phyloP scores from a whole-genome alignment of 805 yeast species.

The Lipomyces mesembrius region DNA sequence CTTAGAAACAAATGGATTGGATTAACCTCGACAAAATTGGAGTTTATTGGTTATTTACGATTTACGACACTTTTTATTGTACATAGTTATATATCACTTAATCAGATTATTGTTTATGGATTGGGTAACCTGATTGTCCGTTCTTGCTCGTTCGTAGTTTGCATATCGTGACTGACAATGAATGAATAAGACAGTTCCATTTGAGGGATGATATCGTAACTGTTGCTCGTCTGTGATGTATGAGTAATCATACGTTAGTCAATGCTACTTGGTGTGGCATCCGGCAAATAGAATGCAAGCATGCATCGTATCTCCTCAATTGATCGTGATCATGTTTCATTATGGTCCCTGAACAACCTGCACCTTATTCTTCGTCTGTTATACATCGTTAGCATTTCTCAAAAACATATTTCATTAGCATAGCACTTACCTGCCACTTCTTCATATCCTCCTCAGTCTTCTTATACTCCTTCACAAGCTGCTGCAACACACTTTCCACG shows the following conservation, averaged over 20 bases:
- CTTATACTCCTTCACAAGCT: slow-evolving; percentile 49
- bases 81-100: not conserved
- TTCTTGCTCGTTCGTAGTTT: slow-evolving; percentile 8
- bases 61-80: not conserved
- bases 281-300: not conserved
- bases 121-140: not conserved
- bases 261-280: not conserved
- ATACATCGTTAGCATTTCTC: not conserved
- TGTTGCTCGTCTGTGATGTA: not conserved
- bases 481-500: slow-evolving; percentile 46
- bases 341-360: slow-evolving; percentile 49
- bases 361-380: slow-evolving; percentile 51
- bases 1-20: slow-evolving; percentile 5
- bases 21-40: not conserved
- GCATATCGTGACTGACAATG: not conserved
- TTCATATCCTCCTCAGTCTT: slow-evolving; percentile 52
- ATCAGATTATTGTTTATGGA: not conserved
- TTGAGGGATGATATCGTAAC: not conserved
- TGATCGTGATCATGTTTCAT: not conserved
- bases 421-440: slow-evolving; percentile 51
- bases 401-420: not conserved
- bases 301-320: not conserved
- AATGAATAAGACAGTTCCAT: not conserved
- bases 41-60: not conserved
- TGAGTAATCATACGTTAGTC: not conserved